Evolutionary conservation across 805 yeast species (phyloP), one percentile per base, ranked within the genome.

Genomic region (Barnettozyma californica): DNA sequence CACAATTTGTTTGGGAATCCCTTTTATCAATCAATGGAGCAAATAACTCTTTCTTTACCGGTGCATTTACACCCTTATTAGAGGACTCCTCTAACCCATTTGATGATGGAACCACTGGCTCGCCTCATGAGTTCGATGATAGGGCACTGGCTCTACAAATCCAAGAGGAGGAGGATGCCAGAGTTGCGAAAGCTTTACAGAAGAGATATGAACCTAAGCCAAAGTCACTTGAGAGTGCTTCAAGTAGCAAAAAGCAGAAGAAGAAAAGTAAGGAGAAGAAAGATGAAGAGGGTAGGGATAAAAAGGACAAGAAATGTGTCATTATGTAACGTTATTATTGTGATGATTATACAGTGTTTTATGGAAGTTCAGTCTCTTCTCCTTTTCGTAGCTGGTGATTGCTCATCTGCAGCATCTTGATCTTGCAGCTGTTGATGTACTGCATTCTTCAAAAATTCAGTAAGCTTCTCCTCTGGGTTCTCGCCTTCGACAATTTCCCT

Each of bases 1-100:
- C 54, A 1, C 68, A 74, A n/a, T 75, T 85, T 18, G 87, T 88
- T 8, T 92, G 98, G 98, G 91, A 87, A 61, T 77, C 86, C 1
- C 67, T 92, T 38, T 75, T 74, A 43, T 78, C 87, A 2, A 75
- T 81, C 3, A 74, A 74, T 40, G 97, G 97, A 0, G 66, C 71
- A 1, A 80, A 79, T n/a, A 95, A 87, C 59, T 69, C 72, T 25
- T 87, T 83, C 56, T 81, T 78, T 62, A 77, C 79, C 13, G 95
- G 94, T 2, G 73, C 70, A 18, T 87, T 87, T 54, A 62, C 71
- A 8, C 83, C 83, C 19, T 41, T 55, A 7, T 36, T 60, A 13
- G 58, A 55, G 26, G 59, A 54, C 41, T 43, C 55, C 2, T n/a
- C 53, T 13, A 57, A 58, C 33, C 62, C 62, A 19, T 56, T 53